A percentile compares a stretch with the other conserved stretches of the same genome.
Evolutionary conservation across 75 land plant species (phyloP).

Genomic region (Isoetes taiwanensis): DNA sequence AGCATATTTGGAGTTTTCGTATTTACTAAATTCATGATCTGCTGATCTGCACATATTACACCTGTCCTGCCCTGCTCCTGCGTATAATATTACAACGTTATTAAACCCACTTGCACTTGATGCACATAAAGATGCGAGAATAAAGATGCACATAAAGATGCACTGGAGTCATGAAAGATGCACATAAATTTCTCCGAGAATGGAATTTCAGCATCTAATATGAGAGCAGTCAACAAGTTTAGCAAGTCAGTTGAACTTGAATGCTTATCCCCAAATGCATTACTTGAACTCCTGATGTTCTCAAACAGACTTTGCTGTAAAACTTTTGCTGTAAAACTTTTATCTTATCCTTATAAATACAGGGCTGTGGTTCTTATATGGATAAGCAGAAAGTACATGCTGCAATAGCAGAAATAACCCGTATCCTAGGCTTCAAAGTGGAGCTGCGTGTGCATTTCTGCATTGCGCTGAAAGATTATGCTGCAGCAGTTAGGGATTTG

Average conservation of each 20-base stretch:
- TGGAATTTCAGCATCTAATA: constrained; percentile 52
- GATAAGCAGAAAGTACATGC: no score
- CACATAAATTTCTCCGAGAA: constrained; percentile 76
- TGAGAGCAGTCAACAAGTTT: constrained; percentile 61
- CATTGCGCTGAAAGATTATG: background rate
- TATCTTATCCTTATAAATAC: constrained; percentile 84
- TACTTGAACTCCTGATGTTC: constrained; percentile 73
- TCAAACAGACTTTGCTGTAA: constrained; percentile 94
- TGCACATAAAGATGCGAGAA: no score
- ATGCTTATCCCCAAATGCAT: constrained; percentile 32
- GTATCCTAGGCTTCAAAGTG: background rate
- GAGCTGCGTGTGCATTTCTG: background rate
- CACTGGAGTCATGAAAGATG: constrained; percentile 49
- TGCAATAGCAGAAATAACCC: constrained; percentile 1
- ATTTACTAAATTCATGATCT: no score
- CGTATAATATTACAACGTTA: no score
- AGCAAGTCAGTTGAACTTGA: constrained; percentile 40
- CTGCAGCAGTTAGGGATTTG: constrained; percentile 1
- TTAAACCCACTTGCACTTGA: no score
- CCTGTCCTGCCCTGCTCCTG: no score
- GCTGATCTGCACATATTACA: no score
- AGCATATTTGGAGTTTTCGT: no score
- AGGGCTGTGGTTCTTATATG: constrained; percentile 70
- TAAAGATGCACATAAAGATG: no score
- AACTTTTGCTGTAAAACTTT: no score